Evolutionary conservation across 257 asterid genomes (phyloP), one percentile per base, ranked within the genome.

Genomic region (Nicotiana tomentosiformis): DNA sequence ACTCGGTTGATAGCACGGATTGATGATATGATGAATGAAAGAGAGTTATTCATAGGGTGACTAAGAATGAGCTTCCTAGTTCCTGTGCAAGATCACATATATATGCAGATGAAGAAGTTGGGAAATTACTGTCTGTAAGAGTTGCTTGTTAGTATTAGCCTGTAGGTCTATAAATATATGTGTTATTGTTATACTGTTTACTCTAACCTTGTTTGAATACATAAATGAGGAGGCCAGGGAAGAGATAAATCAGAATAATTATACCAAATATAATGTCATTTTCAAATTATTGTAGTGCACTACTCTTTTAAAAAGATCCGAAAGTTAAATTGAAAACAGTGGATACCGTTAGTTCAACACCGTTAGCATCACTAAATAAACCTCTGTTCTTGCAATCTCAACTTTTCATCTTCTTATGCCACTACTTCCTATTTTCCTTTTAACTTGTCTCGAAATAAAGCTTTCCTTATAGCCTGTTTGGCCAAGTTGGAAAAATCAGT

Each of bases 281-380:
- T 81, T 81, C 10, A 49, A 66, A 65, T 67, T 17, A 5, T 78
- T 53, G 33, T 33, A 81, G 68, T 81, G 61, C 69, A 68, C 30
- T 81, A 20, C 46, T 53, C 84, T 51, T n/a, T 69, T 66, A 10
- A 53, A 81, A 70, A 43, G 53, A 67, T 46, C 7, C 18, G 20
- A 66, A 53, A 67, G 79, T 49, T 30, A 67, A 7, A 81, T 2
- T 65, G 65, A 68, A 11, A 35, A 81, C 65, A 81, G 43, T 30
- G 51, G 33, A 81, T 56, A 66, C 80, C 80, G 53, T 43, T 7
- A 43, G 49, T 81, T 49, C 5, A 66, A 67, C 80, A 67, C 79
- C 12, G 9, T 78, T 78, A 0, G 7, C 70, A 32, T 68, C 77
- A 35, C 49, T 58, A 18, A 18, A 37, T 70, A 20, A n/a, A 46